phyloP scores from a whole-genome alignment of 768 basidiomycete genomes.

The Leccinum aurantiacum region DNA sequence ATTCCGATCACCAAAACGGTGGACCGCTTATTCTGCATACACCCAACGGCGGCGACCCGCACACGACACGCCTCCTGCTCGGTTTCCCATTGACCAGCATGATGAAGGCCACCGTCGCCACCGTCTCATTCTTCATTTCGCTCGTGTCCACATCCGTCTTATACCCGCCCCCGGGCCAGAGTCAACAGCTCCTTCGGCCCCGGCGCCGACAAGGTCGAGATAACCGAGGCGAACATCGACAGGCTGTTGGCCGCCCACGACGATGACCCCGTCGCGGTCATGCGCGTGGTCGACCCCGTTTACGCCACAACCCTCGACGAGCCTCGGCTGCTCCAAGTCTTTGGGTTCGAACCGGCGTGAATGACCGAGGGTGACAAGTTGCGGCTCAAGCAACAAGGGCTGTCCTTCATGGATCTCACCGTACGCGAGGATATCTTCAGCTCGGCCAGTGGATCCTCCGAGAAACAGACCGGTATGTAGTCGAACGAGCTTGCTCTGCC shows the following conservation, averaged over 20 bases:
- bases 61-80: background rate
- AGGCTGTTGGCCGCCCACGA: constrained; percentile 13
- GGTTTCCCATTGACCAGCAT: background rate
- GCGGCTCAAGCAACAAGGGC: constrained; percentile 11
- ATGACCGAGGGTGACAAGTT: constrained; percentile 24
- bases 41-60: background rate
- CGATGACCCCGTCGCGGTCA: constrained; percentile 19
- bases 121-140: background rate
- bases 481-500: background rate
- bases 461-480: background rate
- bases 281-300: constrained; percentile 17
- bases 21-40: background rate
- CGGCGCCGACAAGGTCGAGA: background rate
- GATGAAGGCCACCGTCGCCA: background rate
- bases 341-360: constrained; percentile 14
- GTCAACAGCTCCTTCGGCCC: constrained; percentile 4
- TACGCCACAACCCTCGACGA: constrained; percentile 18
- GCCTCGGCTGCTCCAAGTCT: constrained; percentile 18
- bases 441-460: background rate
- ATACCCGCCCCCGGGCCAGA: background rate
- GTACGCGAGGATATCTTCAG: background rate
- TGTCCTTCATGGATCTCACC: constrained; percentile 17
- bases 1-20: background rate
- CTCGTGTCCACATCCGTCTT: background rate
- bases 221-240: constrained; percentile 2